Percentiles rank a stretch among this genome's conserved stretches.
Conservation (phyloP, 2,329 filamentous ascomycete species). For the Verticillium zaregamsianum region DNA sequence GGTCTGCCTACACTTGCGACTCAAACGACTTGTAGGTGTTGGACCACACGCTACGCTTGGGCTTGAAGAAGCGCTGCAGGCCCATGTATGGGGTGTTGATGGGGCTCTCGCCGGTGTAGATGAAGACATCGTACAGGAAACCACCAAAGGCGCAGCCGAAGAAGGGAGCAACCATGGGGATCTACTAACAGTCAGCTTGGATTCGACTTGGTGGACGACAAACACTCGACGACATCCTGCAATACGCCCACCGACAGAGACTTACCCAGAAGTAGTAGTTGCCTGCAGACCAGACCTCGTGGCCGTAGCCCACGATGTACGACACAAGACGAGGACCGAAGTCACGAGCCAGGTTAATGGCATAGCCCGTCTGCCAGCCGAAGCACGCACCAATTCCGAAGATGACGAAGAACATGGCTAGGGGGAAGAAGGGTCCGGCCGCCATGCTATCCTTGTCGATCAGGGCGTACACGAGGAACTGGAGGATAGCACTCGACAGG, state of each 20-base stretch:
- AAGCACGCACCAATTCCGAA: conserved; percentile 71
- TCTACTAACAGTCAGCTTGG: conserved; percentile 33
- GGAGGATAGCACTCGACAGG: conserved; percentile 61
- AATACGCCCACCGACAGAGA: conserved; percentile 1
- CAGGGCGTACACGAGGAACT: conserved; percentile 69
- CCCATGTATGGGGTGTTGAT: conserved; percentile 66
- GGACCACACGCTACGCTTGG: conserved; percentile 26
- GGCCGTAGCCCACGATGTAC: conserved; percentile 64
- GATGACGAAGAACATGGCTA: conserved; percentile 67
- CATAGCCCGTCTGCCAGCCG: conserved; percentile 74
- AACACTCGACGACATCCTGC: neutral
- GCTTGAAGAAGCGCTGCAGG: conserved; percentile 44
- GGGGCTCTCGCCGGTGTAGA: conserved; percentile 67
- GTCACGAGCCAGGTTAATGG: conserved; percentile 69
- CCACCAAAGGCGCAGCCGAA: conserved; percentile 59
- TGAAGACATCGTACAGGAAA: conserved; percentile 62
- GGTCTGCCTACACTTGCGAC: neutral
- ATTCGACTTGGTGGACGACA: neutral
- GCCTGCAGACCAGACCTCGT: conserved; percentile 62
- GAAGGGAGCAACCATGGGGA: conserved; percentile 71
- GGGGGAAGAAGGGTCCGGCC: conserved; percentile 52
- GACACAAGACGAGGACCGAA: conserved; percentile 65
- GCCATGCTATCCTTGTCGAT: conserved; percentile 55
- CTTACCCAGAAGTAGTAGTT: conserved; percentile 70
- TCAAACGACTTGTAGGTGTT: conserved; percentile 10